Evolutionary conservation across 2,329 filamentous ascomycete species (phyloP).

Genomic region (Aspergillus tamarii): DNA sequence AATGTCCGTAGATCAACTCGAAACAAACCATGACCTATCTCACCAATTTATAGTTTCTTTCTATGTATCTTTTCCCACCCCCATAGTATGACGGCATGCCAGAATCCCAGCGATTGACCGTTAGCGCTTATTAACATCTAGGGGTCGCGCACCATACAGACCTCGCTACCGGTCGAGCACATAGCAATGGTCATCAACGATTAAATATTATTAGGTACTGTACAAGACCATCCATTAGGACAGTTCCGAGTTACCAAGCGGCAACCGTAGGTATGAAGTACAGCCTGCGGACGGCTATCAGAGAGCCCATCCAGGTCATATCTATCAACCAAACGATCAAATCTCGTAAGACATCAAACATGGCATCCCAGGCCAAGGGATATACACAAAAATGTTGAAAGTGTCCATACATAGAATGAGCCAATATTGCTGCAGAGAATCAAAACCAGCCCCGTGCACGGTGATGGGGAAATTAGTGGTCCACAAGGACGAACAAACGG

Average conservation of each 20-base stretch:
- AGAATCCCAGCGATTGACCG: no score
- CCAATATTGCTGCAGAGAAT: constrained; percentile 11
- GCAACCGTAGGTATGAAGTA: background rate
- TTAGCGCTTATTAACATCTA: no score
- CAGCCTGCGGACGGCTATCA: background rate
- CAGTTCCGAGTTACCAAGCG: background rate
- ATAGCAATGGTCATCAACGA: background rate
- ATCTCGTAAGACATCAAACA: constrained; percentile 12
- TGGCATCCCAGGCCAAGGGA: constrained; percentile 3
- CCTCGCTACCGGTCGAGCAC: background rate
- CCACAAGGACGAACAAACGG: constrained; percentile 7
- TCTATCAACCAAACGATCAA: constrained; percentile 3
- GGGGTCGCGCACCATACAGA: no score
- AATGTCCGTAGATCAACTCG: background rate
- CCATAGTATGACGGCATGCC: no score
- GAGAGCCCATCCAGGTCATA: constrained; percentile 1
- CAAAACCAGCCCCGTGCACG: constrained; percentile 11
- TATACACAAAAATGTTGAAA: constrained; percentile 8
- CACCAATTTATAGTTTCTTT: no score
- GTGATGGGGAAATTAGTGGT: background rate
- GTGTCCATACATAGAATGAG: constrained; percentile 2
- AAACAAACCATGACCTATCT: background rate
- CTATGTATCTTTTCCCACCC: no score
- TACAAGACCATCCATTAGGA: background rate
- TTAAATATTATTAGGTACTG: constrained; percentile 4